Base-by-base conservation (phyloP, 441 rosid species). In the Kokia cookei region DNA sequence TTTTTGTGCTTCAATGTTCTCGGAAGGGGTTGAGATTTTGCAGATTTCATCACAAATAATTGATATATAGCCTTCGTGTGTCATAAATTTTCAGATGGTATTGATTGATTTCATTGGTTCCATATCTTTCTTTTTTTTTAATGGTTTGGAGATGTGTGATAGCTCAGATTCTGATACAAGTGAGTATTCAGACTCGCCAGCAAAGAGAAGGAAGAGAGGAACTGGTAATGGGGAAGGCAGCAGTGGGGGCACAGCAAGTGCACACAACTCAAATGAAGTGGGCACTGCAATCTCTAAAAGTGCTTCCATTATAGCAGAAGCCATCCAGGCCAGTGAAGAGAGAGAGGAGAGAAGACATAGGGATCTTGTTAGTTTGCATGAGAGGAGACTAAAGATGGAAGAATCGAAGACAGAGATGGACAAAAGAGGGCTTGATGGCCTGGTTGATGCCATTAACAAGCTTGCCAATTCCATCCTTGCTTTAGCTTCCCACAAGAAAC, bases 381-480 rank as follows among this genome's bases (percentile, higher is more conserved):
- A 92, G 75, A 87, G 87, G 79, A 90, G 93, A 74, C 78, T 92
- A 12, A 82, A 76, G 89, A 78, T 90, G 12, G 97, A 94, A 77
- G 90, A 92, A 75, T 84, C 90, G 0, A 92, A 83, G 50, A 77
- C 84, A 43, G 91, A 92, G 85, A 90, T 84, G 69, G 86, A 82
- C 73, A 80, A 78, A 73, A 85, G 82, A 77, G 93, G 93, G 1
- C 83, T 89, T 77, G 80, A 71, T 83, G 93, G 87, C 12, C 81
- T 94, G 45, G 91, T 88, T 26, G 92, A 88, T 65, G 92, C 97
- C 81, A 86, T 94, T 85, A 92, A 94, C 82, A 90, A 88, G 73
- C 93, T 94, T 24, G 94, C 96, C 73, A 87, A 82, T 76, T 92
- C 97, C 14, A 91, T 94, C 79, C 81, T 86, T 35, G 80, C 93